Percentiles rank a stretch among this genome's conserved stretches.
Conservation (phyloP, 345 rosid species). For the Gossypium rotundifolium region DNA sequence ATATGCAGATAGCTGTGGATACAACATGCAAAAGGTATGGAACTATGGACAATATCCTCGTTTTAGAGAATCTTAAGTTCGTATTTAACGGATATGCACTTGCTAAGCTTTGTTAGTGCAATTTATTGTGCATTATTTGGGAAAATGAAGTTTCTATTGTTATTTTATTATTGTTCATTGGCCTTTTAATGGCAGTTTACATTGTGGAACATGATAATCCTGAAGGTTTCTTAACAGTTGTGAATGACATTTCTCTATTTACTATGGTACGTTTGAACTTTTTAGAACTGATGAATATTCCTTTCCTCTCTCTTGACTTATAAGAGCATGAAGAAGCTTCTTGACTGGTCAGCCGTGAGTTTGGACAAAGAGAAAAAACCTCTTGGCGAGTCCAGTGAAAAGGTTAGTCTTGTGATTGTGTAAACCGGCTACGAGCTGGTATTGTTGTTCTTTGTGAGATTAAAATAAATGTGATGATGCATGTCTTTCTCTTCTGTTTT, state of each 20-base stretch:
- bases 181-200: neutral
- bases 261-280: neutral
- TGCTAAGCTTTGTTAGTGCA: neutral
- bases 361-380: constrained; percentile 12
- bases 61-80: neutral
- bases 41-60: constrained; percentile 29
- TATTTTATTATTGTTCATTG: neutral
- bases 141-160: neutral
- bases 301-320: neutral
- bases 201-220: neutral
- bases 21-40: constrained; percentile 47
- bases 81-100: neutral
- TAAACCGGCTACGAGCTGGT: neutral
- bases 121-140: neutral
- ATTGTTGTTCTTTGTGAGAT: neutral
- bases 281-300: neutral
- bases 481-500: neutral
- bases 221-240: neutral
- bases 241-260: too few relatives aligned
- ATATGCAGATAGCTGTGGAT: constrained; percentile 47
- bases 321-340: constrained; percentile 48
- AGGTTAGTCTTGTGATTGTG: constrained; percentile 29
- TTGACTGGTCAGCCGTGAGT: constrained; percentile 26
- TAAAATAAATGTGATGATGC: neutral
- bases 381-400: constrained; percentile 20